Evolutionary conservation across 2,329 filamentous ascomycete genomes (phyloP).

Genomic region (Alternaria novae-zelandiae): DNA sequence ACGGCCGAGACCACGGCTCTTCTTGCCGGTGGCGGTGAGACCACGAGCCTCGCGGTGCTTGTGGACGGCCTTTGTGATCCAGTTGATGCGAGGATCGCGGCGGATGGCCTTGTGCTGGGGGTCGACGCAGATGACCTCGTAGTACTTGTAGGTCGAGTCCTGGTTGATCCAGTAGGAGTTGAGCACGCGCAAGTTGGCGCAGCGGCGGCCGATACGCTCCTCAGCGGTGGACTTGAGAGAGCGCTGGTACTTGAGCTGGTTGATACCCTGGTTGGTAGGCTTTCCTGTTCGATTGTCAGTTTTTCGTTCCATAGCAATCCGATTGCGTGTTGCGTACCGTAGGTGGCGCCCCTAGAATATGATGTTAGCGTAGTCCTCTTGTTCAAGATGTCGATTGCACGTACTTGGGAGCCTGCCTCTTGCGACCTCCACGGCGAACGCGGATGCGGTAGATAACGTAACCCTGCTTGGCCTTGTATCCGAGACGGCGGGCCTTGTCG

Average conservation of each 20-base stretch:
- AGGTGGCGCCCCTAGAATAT: conserved; percentile 80
- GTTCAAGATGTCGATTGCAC: conserved; percentile 12
- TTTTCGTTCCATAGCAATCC: conserved; percentile 2
- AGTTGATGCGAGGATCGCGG: conserved; percentile 99
- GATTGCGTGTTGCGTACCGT: conserved; percentile 69
- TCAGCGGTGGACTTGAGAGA: conserved; percentile 97
- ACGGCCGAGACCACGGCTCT: conserved; percentile 99
- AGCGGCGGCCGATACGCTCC: conserved; percentile 99
- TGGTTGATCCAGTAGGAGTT: conserved; percentile 99
- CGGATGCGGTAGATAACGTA: conserved; percentile 99
- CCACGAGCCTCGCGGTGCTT: conserved; percentile 99
- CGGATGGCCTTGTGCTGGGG: conserved; percentile 99
- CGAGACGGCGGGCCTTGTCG: conserved; percentile 99
- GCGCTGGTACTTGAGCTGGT: conserved; percentile 99
- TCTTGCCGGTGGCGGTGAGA: conserved; percentile 98
- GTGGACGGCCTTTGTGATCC: conserved; percentile 99
- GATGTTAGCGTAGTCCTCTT: conserved; percentile 33
- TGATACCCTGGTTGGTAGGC: conserved; percentile 99
- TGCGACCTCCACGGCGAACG: conserved; percentile 98
- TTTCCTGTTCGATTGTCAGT: conserved; percentile 72
- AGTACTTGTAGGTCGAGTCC: conserved; percentile 99
- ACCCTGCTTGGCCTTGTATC: conserved; percentile 99
- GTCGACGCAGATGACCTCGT: conserved; percentile 99
- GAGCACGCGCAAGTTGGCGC: conserved; percentile 97
- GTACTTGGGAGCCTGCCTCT: conserved; percentile 85